Evolutionary conservation across 139 green algal genomes (phyloP), one percentile per base, ranked within the genome.

Genomic region (Coelastrella sp.): DNA sequence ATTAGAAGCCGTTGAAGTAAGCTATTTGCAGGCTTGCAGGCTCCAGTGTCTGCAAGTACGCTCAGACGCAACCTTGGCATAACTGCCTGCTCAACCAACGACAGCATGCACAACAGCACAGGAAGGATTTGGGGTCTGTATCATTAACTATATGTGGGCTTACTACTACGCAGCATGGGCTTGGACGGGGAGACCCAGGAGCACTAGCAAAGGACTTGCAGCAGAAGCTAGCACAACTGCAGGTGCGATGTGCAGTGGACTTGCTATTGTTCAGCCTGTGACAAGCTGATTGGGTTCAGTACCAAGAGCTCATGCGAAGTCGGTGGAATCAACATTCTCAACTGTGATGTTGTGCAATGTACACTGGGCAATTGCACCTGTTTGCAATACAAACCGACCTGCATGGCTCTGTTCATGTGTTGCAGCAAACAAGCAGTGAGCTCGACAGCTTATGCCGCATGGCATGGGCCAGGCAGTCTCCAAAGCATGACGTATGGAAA

Each of bases 361-460:
- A n/a, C n/a, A n/a, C n/a, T n/a, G n/a, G n/a, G n/a, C n/a, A n/a
- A n/a, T n/a, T n/a, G n/a, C n/a, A n/a, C n/a, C n/a, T n/a, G n/a
- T n/a, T n/a, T n/a, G n/a, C n/a, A n/a, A n/a, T n/a, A n/a, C n/a
- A n/a, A n/a, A n/a, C n/a, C n/a, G n/a, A n/a, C n/a, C n/a, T n/a
- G n/a, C n/a, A n/a, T n/a, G n/a, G n/a, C n/a, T 57, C 48, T 57
- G 13, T 57, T 15, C 17, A 15, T 2, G 13, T 23, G 27, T 17
- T 91, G 84, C 91, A 96, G 91, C 81, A 89, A n/a, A 93, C 90
- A 30, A 94, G 88, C 73, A 35, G 72, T 19, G 91, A 96, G 50
- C 89, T 98, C 88, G 94, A 98, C 59, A 91, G 85, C n/a, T 83
- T 90, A 8, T 98, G 94, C 93, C 91, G 95, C 27, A 98, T 98